Base-by-base conservation (phyloP, 2,329 filamentous ascomycete species). In the Herpotrichia juniperi region DNA sequence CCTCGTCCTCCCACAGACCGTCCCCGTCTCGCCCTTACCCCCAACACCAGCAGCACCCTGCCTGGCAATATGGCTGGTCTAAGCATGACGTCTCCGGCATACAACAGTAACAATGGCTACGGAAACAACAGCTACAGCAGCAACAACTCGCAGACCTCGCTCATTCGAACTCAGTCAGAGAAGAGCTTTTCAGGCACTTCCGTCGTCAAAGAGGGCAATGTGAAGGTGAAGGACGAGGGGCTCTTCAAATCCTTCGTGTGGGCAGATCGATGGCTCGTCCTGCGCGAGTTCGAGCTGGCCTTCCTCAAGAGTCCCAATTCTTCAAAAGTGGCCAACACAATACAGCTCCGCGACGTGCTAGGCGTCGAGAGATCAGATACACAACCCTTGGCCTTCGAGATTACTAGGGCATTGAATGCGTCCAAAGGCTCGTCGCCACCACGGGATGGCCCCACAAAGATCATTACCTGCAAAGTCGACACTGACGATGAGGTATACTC, bases 401-500 rank as follows among this genome's bases (percentile, higher is more conserved):
- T 99, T 74, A 93, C 92, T 68, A 85, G 93, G 48, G 72, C 84
- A 50, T 82, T 86, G 42, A 87, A 87, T 63, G 77, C 82, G 14
- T 67, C 60, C 54, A 74, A 70, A 51, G 76, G 76, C 32, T 85
- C 83, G 45, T 90, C 88, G 54, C 84, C 91, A 10, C 89, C 90
- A 40, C 87, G 91, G 59, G 93, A 97, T 59, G 87, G 90, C 28
- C 84, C 87, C 8, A 89, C 88, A 52, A 91, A 90, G 72, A 90
- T 91, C 3, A 85, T 97, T 46, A 92, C 94, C 58, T 94, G 96
- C 73, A 91, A 90, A 72, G 92, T 97, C 65, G 96, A 97, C 76
- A 89, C 87, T 50, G 94, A 99, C 68, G 93, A 96, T 69, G 94
- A 99, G 63, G 86, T 99, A 48, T 99, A 99, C 75, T 92, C 96